A percentile compares a stretch with the other conserved stretches of the same genome.
phyloP scores from a whole-genome alignment of 1,284 basidiomycete genomes.

The Leccinum fallax region DNA sequence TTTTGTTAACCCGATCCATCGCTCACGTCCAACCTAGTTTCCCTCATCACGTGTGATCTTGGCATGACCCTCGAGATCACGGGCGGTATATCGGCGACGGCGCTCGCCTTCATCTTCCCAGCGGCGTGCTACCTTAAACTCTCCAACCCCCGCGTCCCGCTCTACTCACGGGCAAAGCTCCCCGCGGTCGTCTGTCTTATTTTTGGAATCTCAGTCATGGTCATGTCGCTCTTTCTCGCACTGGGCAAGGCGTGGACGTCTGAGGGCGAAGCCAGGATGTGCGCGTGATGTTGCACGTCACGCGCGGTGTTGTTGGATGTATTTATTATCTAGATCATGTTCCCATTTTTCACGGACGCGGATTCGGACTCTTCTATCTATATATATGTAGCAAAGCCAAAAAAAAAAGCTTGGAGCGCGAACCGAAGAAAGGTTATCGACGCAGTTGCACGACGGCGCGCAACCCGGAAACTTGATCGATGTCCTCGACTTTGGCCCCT shows the following conservation, averaged over 20 bases:
- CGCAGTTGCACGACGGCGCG: conserved; percentile 43
- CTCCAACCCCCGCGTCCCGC: conserved; percentile 54
- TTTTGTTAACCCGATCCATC: neutral
- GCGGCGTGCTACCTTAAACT: conserved; percentile 87
- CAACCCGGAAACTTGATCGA: conserved; percentile 66
- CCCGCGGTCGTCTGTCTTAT: conserved; percentile 72
- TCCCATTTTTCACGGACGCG: conserved; percentile 13
- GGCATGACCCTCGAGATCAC: conserved; percentile 98
- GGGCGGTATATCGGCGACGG: conserved; percentile 92
- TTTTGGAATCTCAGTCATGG: conserved; percentile 83
- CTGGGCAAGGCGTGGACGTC: conserved; percentile 75
- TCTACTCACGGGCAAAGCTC: conserved; percentile 71
- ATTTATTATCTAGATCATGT: conserved; percentile 18
- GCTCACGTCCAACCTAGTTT: conserved; percentile 52
- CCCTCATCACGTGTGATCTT: conserved; percentile 93
- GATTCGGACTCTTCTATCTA: conserved; percentile 4
- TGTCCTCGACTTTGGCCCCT: conserved; percentile 67
- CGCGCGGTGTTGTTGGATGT: conserved; percentile 39
- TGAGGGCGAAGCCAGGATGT: conserved; percentile 70
- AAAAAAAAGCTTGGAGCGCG: neutral
- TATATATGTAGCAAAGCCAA: neutral
- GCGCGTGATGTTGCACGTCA: conserved; percentile 42
- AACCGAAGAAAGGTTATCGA: conserved; percentile 9
- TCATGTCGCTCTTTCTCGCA: conserved; percentile 74
- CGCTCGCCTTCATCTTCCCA: conserved; percentile 93